Conservation (phyloP, 164 flowering plant genomes). For the Macadamia tetraphylla region DNA sequence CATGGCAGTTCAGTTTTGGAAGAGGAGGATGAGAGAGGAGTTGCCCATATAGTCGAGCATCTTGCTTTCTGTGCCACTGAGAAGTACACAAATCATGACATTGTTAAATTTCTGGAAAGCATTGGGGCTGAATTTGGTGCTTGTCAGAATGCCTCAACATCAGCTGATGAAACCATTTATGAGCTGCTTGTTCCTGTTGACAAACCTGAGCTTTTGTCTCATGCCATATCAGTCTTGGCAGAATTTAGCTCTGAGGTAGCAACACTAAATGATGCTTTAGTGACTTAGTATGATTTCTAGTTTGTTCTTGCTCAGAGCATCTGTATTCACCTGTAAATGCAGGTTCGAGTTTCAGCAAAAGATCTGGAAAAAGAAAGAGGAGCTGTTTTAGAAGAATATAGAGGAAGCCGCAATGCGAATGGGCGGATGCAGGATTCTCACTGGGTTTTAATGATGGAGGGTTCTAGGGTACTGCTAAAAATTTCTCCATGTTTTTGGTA, state of each 20-base stretch:
- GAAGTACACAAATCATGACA: conserved; percentile 86
- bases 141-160: conserved; percentile 91
- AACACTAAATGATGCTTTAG: not conserved
- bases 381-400: conserved; percentile 89
- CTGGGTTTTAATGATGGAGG: conserved; percentile 86
- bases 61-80: conserved; percentile 94
- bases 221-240: conserved; percentile 80
- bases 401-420: conserved; percentile 73
- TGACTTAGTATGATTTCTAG: not conserved
- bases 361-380: conserved; percentile 96
- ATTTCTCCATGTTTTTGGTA: not conserved
- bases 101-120: conserved; percentile 85
- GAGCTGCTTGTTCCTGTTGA: conserved; percentile 94
- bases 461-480: conserved; percentile 61
- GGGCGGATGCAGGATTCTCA: conserved; percentile 96
- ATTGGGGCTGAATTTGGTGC: conserved; percentile 96
- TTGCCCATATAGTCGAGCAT: conserved; percentile 96
- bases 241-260: conserved; percentile 91
- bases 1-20: conserved; percentile 92
- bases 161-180: conserved; percentile 89
- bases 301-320: not conserved
- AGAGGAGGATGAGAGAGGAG: conserved; percentile 96
- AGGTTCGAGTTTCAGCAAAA: conserved; percentile 78
- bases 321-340: conserved; percentile 6
- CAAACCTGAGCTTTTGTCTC: conserved; percentile 82